Evolutionary conservation across 2,329 filamentous ascomycete species (phyloP).

Genomic region (Pyrenophora teres): DNA sequence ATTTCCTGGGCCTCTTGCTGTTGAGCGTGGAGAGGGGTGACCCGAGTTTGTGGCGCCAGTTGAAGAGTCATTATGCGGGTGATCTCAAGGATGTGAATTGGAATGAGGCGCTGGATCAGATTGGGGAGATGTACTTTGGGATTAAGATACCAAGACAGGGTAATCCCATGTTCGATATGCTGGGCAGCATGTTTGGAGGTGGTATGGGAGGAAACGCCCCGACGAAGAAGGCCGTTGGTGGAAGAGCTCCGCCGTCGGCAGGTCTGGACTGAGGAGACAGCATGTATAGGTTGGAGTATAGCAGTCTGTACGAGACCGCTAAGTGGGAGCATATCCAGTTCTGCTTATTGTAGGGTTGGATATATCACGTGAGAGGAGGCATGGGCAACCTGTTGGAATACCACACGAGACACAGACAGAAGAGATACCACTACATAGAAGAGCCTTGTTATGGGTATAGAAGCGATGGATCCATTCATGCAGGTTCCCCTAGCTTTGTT

Average conservation of each 20-base stretch:
- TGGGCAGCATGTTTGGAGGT: conserved; percentile 91
- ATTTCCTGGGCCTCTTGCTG: conserved; percentile 86
- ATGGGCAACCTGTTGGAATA: neutral
- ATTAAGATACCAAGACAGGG: conserved; percentile 86
- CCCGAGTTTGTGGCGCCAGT: conserved; percentile 78
- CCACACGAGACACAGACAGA: conserved; percentile 5
- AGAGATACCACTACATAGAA: conserved; percentile 9
- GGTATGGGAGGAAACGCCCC: conserved; percentile 61
- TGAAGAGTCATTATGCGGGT: conserved; percentile 78
- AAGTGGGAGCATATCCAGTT: too few species aligned
- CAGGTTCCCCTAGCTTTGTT: neutral
- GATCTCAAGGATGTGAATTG: conserved; percentile 81
- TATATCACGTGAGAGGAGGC: too few species aligned
- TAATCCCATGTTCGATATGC: conserved; percentile 97
- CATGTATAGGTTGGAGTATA: neutral
- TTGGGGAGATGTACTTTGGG: conserved; percentile 96
- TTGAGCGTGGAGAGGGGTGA: conserved; percentile 80
- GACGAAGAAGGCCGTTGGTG: conserved; percentile 53
- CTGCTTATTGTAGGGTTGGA: too few species aligned
- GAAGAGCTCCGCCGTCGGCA: conserved; percentile 29
- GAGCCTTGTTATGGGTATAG: neutral
- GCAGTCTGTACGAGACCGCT: too few species aligned
- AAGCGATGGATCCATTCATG: conserved; percentile 3
- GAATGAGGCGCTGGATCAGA: conserved; percentile 78
- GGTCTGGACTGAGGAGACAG: conserved; percentile 41